These are phyloP conservation scores for Solanum virginianum DNA, from an alignment of 257 asterid genomes.

Conservation along the genomic window DNA sequence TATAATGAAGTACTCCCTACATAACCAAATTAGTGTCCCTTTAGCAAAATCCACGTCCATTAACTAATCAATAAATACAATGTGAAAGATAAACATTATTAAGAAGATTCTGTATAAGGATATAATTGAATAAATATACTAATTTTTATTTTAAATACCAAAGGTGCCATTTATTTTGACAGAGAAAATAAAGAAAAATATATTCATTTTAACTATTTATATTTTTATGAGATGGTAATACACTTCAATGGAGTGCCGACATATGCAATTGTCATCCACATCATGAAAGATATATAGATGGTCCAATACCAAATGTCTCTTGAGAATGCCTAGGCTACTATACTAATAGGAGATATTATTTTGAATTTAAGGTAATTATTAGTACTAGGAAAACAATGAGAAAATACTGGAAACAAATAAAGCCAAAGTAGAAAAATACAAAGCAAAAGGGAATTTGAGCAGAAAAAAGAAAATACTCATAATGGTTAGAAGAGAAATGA, in stretches of 20 bases:
- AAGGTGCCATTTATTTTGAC: too few species aligned
- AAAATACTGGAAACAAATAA: neutral
- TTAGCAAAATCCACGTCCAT: too few species aligned
- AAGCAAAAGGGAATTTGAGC: neutral
- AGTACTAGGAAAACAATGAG: neutral
- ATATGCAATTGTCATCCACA: neutral
- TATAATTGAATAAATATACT: too few species aligned
- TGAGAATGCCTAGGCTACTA: neutral
- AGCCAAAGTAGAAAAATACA: constrained; percentile 1
- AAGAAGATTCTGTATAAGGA: too few species aligned
- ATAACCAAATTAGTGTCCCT: too few species aligned
- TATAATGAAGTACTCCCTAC: too few species aligned
- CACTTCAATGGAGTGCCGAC: neutral
- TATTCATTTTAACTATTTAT: neutral
- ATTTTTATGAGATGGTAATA: too few species aligned
- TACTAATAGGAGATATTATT: neutral
- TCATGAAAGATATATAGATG: neutral
- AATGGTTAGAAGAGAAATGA: neutral
- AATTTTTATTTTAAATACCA: too few species aligned
- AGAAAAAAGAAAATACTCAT: neutral
- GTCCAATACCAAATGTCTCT: neutral
- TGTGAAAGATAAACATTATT: too few species aligned
- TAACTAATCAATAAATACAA: too few species aligned
- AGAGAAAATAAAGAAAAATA: too few species aligned
- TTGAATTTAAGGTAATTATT: neutral